Percentiles rank a stretch among this genome's conserved stretches.
phyloP scores from a whole-genome alignment of 2,329 filamentous ascomycete genomes.

The Trichoderma pleuroti region DNA sequence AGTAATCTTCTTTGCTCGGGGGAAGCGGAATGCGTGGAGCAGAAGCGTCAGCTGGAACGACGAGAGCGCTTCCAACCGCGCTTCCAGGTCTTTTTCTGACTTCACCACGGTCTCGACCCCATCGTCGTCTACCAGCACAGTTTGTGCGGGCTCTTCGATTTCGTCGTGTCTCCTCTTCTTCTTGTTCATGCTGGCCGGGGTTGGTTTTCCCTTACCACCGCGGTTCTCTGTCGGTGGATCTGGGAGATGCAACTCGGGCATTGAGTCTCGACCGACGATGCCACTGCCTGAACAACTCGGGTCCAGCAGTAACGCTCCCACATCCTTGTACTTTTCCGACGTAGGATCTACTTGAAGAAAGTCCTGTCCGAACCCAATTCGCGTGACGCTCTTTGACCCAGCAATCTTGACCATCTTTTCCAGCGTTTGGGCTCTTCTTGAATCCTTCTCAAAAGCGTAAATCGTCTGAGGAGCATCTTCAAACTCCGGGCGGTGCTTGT shows the following conservation, averaged over 20 bases:
- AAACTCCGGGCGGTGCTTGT: constrained; percentile 38
- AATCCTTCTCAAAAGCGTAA: constrained; percentile 77
- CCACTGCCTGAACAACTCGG: constrained; percentile 95
- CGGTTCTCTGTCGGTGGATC: constrained; percentile 27
- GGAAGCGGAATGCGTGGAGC: constrained; percentile 79
- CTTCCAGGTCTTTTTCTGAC: constrained; percentile 54
- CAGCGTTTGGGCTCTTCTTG: constrained; percentile 66
- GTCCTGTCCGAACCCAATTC: constrained; percentile 71
- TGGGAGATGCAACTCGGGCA: constrained; percentile 63
- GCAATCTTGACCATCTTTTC: constrained; percentile 80
- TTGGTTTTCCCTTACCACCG: not conserved
- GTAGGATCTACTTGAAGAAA: constrained; percentile 73
- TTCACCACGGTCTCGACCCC: constrained; percentile 51
- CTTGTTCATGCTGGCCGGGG: constrained; percentile 28
- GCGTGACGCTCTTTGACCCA: constrained; percentile 63
- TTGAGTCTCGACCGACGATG: constrained; percentile 83
- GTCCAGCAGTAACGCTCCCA: constrained; percentile 81
- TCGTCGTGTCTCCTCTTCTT: constrained; percentile 48
- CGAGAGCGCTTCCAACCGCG: constrained; percentile 69
- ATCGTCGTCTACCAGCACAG: constrained; percentile 54
- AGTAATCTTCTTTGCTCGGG: constrained; percentile 69
- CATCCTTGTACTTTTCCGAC: constrained; percentile 59
- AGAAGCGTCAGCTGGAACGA: constrained; percentile 79
- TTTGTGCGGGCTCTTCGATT: constrained; percentile 29
- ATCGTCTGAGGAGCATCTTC: constrained; percentile 45